phyloP scores from a whole-genome alignment of 768 basidiomycete genomes.

The Boletus reticuloceps region DNA sequence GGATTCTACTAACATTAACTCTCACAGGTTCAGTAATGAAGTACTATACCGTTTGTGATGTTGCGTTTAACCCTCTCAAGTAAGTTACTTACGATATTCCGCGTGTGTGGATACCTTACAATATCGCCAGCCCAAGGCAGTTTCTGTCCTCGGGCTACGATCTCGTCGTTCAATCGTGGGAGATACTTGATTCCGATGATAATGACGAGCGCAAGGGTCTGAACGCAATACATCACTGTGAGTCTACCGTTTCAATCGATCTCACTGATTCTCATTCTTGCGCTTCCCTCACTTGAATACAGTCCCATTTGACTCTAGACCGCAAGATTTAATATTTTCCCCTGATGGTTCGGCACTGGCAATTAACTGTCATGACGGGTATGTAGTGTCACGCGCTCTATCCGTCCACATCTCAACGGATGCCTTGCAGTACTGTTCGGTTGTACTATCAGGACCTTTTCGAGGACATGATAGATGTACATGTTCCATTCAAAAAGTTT shows the following conservation, averaged over 20 bases:
- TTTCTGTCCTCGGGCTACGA: conserved; percentile 53
- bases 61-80: conserved; percentile 53
- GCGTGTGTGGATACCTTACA: conserved; percentile 1
- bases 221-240: conserved; percentile 11
- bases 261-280: background rate
- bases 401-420: background rate
- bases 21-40: conserved; percentile 30
- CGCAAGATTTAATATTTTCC: conserved; percentile 46
- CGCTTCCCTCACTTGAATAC: background rate
- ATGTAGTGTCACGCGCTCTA: conserved; percentile 4
- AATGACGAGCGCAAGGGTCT: conserved; percentile 13
- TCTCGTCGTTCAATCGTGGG: conserved; percentile 42
- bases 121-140: conserved; percentile 31
- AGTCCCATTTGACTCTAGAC: conserved; percentile 29
- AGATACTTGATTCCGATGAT: conserved; percentile 23
- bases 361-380: conserved; percentile 30
- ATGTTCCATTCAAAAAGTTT: conserved; percentile 16
- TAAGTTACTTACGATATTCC: conserved; percentile 18
- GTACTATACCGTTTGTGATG: conserved; percentile 54
- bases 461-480: conserved; percentile 11
- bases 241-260: conserved; percentile 1
- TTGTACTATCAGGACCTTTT: conserved; percentile 25
- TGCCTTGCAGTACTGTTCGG: conserved; percentile 19
- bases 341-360: conserved; percentile 41
- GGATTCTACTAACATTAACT: background rate